These are phyloP conservation scores for Lactarius hatsudake DNA, from an alignment of 768 basidiomycete genomes.

Conservation along the genomic window DNA sequence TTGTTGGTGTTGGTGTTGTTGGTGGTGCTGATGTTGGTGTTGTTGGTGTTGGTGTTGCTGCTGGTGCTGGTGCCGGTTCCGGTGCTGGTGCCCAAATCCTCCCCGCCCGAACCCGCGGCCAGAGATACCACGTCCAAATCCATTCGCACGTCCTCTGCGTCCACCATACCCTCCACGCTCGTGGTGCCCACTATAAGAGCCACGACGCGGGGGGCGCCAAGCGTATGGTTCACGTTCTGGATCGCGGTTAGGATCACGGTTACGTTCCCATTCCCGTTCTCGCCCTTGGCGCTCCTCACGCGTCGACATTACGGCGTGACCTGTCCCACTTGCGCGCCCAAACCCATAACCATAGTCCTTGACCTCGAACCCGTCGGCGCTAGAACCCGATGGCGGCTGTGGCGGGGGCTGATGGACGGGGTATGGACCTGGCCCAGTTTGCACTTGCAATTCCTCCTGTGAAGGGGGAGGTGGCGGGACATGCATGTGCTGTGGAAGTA, in stretches of 20 bases:
- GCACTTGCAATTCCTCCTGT: slow-evolving; percentile 21
- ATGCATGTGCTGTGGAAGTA: slow-evolving; percentile 14
- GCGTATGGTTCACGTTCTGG: slow-evolving; percentile 28
- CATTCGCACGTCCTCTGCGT: slow-evolving; percentile 27
- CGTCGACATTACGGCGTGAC: slow-evolving; percentile 34
- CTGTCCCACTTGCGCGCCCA: slow-evolving; percentile 43
- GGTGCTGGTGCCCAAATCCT: slow-evolving; percentile 11
- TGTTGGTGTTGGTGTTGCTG: background rate
- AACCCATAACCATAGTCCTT: slow-evolving; percentile 66
- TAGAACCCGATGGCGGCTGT: slow-evolving; percentile 17
- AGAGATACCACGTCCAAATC: slow-evolving; percentile 33
- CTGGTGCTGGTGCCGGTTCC: slow-evolving; percentile 3
- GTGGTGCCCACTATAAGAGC: slow-evolving; percentile 31
- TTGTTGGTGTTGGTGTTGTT: slow-evolving; percentile 9
- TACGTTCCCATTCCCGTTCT: slow-evolving; percentile 35
- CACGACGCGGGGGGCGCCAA: slow-evolving; percentile 36
- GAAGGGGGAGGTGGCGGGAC: slow-evolving; percentile 8
- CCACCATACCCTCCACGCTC: slow-evolving; percentile 25
- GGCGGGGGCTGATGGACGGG: slow-evolving; percentile 18
- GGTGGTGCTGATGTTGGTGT: slow-evolving; percentile 9
- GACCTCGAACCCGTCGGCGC: slow-evolving; percentile 49
- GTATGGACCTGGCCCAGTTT: slow-evolving; percentile 23
- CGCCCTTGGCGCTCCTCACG: slow-evolving; percentile 33
- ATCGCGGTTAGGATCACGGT: slow-evolving; percentile 29
- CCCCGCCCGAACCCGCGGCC: slow-evolving; percentile 23